Percentiles rank a stretch among this genome's conserved stretches.
phyloP scores from a whole-genome alignment of 169 alveolate species.

The Plasmodium knowlesi region DNA sequence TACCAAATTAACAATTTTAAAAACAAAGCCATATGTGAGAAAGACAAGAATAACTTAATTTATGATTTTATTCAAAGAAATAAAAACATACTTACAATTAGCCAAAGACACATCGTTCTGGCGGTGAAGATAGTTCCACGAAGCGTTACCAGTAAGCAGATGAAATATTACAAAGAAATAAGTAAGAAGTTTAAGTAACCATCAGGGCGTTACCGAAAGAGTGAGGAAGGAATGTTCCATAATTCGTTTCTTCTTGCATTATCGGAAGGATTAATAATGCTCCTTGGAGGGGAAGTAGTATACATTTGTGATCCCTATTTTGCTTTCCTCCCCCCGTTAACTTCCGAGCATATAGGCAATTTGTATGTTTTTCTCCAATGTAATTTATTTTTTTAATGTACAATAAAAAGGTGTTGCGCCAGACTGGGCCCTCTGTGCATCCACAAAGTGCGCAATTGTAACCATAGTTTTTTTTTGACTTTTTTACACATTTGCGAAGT shows the following conservation, averaged over 20 bases:
- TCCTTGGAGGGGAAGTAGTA: not conserved
- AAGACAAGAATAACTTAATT: slow-evolving; percentile 63
- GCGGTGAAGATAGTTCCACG: slow-evolving; percentile 65
- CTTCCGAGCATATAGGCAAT: not conserved
- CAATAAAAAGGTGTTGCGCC: not conserved
- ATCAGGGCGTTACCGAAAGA: not conserved
- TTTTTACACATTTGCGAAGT: not conserved
- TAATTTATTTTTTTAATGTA: not conserved
- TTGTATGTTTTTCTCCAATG: not conserved
- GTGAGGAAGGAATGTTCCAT: not conserved
- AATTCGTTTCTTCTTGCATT: not conserved
- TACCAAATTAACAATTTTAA: slow-evolving; percentile 35
- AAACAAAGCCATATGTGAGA: slow-evolving; percentile 33
- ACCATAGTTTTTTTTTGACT: not conserved
- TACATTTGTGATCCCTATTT: not conserved
- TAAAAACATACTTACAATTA: slow-evolving; percentile 59
- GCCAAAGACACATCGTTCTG: slow-evolving; percentile 32
- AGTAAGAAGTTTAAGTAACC: slow-evolving; percentile 64
- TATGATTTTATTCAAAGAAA: slow-evolving; percentile 68
- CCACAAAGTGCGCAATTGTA: not conserved
- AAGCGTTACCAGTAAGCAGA: slow-evolving; percentile 50
- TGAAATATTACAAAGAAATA: slow-evolving; percentile 57
- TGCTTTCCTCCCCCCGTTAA: not conserved
- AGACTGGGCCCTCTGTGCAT: not conserved
- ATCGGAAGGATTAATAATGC: not conserved